Conservation (phyloP, 148 eudicot genomes). For the Drosera capensis region DNA sequence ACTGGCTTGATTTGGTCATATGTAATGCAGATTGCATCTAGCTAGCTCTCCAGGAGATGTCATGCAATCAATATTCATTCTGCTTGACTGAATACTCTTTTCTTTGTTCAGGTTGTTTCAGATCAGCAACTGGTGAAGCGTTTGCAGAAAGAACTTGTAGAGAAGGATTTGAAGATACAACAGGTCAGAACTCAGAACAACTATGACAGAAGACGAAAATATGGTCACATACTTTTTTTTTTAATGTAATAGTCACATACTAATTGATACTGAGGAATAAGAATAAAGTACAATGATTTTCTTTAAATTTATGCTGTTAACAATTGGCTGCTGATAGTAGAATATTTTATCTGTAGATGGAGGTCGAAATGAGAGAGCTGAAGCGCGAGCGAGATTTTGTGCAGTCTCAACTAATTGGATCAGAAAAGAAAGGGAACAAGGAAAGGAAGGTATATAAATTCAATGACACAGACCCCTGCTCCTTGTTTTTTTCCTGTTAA, state of each 20-base stretch:
- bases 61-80: not conserved
- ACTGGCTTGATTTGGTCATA: not conserved
- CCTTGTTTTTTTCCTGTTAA: not conserved
- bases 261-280: not conserved
- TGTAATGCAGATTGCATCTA: not conserved
- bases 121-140: constrained; percentile 75
- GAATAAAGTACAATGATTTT: not conserved
- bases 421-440: constrained; percentile 56
- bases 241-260: not conserved
- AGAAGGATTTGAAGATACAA: constrained; percentile 69
- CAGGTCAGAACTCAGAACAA: constrained; percentile 91
- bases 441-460: constrained; percentile 48
- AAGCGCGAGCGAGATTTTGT: constrained; percentile 69
- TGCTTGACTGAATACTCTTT: not conserved
- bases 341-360: constrained; percentile 45
- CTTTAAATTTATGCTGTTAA: not conserved
- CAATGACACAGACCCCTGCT: constrained; percentile 1
- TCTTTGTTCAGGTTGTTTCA: constrained; percentile 52
- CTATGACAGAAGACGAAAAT: constrained; percentile 14
- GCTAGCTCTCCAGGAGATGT: not conserved
- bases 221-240: not conserved
- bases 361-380: constrained; percentile 72
- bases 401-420: constrained; percentile 59
- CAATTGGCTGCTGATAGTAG: not conserved
- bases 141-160: constrained; percentile 74